Conservation (phyloP, 108 stramenopile species). For the Conticribra guillardii region DNA sequence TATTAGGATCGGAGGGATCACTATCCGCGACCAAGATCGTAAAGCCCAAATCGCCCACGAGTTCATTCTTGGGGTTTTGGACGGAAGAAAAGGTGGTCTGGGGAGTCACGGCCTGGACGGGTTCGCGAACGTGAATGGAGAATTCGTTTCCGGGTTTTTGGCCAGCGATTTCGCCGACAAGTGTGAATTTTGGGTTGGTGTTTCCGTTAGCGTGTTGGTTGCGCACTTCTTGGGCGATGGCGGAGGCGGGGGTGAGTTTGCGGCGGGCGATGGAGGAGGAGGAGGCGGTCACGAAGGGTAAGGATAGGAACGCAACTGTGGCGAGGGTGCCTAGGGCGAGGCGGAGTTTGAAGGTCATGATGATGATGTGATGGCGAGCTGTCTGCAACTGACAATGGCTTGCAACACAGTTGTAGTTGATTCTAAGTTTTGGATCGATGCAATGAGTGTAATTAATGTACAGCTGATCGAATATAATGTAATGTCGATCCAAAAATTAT, state of each 20-base stretch:
- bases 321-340: too few species aligned
- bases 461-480: too few species aligned
- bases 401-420: too few species aligned
- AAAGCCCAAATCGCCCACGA: not conserved
- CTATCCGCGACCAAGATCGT: not conserved
- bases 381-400: too few species aligned
- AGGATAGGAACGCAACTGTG: too few species aligned
- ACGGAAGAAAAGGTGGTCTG: not conserved
- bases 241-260: not conserved
- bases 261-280: not conserved
- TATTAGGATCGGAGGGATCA: too few species aligned
- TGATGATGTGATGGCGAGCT: too few species aligned
- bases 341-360: too few species aligned
- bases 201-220: not conserved
- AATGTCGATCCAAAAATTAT: too few species aligned
- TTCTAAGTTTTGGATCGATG: too few species aligned
- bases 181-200: not conserved
- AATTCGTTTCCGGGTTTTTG: not conserved
- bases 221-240: not conserved
- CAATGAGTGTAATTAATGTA: too few species aligned
- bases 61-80: not conserved
- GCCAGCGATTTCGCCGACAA: not conserved
- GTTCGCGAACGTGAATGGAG: not conserved
- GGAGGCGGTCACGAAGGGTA: not conserved
- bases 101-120: not conserved